phyloP scores from a whole-genome alignment of 768 basidiomycete species.

The Leucogyrophana mollusca region DNA sequence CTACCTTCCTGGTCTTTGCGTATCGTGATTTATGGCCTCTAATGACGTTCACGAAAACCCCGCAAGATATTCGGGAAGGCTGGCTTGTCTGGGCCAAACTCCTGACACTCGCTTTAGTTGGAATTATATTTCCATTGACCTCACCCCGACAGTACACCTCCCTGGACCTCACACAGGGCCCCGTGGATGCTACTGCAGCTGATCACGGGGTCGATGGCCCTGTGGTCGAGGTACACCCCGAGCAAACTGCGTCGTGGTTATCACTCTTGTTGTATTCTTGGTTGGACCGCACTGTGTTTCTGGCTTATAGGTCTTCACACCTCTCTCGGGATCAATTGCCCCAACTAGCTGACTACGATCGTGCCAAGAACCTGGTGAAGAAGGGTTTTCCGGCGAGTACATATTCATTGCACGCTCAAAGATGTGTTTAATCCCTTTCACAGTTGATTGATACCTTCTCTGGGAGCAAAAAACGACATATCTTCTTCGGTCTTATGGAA shows the following conservation, averaged over 20 bases:
- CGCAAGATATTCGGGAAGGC: conserved; percentile 48
- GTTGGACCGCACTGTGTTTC: conserved; percentile 49
- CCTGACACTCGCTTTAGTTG: conserved; percentile 40
- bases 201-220: conserved; percentile 21
- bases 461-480: conserved; percentile 7
- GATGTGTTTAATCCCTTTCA: background rate
- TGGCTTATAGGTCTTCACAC: conserved; percentile 42
- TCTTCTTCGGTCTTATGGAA: conserved; percentile 14
- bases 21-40: conserved; percentile 65
- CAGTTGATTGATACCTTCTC: conserved; percentile 27
- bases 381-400: conserved; percentile 32
- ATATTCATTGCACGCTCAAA: conserved; percentile 12
- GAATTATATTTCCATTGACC: conserved; percentile 50
- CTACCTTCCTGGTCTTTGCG: conserved; percentile 45
- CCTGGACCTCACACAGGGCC: conserved; percentile 39
- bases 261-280: conserved; percentile 43
- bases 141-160: conserved; percentile 59
- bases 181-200: background rate
- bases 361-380: conserved; percentile 31
- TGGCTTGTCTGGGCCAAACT: conserved; percentile 54
- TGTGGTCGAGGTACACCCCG: conserved; percentile 30
- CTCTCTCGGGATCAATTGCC: conserved; percentile 43
- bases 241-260: conserved; percentile 39
- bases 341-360: conserved; percentile 48
- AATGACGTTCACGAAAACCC: conserved; percentile 46